Evolutionary conservation across 1,284 basidiomycete species (phyloP), one percentile per base, ranked within the genome.

Genomic region (Ustilago cynodontis): DNA sequence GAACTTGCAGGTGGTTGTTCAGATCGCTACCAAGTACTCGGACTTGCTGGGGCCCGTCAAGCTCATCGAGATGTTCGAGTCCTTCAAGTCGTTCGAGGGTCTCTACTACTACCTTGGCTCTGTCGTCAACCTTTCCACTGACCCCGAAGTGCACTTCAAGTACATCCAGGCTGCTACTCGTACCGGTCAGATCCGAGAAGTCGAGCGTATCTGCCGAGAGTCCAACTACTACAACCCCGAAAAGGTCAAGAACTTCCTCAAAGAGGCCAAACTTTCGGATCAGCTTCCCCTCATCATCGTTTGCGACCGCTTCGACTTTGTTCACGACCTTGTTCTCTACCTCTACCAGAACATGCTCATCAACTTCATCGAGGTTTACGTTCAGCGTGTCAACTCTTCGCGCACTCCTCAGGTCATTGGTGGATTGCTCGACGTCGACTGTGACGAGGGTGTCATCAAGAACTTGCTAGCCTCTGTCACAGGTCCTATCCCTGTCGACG

Each of bases 231-330:
- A 99, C 90, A 97, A 97, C 87, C 94, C 97, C 2, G 97, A 99
- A 88, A 99, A 99, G 88, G 97, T 99, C 89, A 99, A 99, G 90
- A 99, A 99, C 89, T 99, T 98, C 92, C 91, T 99, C 87, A 87
- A 88, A 80, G 97, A 99, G 86, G 96, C 96, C 82, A 97, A 98
- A 86, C 91, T 99, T 41, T 88, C 92, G 50, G 97, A 99, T 87
- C 97, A 99, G 87, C 91, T 99, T 39, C 97, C 97, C 14, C 92
- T 99, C 82, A 99, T 99, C 89, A 99, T 99, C 78, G 97, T 99
- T 82, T 99, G 97, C 90, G 97, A 99, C 87, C 94, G 97, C 41
- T 99, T 99, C 89, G 95, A 98, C 89, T 99, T 98, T 86, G 97
- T 99, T 11, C 97, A 99, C 87, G 97, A 99, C 85, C 91, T 99